phyloP scores from a whole-genome alignment of 495 filamentous ascomycete species.

The Aspergillus panamensis region DNA sequence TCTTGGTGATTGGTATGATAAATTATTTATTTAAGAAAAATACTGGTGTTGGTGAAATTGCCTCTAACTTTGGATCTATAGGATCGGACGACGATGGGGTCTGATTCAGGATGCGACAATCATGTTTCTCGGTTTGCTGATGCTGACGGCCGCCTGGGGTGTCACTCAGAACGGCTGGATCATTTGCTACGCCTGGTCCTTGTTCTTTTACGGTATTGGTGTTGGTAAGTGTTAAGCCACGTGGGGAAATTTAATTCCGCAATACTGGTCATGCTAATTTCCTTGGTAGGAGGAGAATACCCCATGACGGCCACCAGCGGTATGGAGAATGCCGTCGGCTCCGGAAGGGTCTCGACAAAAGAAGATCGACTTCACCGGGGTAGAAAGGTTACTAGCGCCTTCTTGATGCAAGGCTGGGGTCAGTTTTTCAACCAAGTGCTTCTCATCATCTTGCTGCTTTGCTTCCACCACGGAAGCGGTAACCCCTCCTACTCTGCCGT shows the following conservation, averaged over 20 bases:
- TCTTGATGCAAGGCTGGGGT: constrained; percentile 97
- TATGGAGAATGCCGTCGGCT: constrained; percentile 85
- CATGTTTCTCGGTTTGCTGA: constrained; percentile 84
- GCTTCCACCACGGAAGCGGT: constrained; percentile 72
- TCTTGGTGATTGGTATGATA: constrained; percentile 52
- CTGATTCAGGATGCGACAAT: constrained; percentile 88
- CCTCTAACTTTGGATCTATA: constrained; percentile 21
- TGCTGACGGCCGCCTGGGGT: constrained; percentile 86
- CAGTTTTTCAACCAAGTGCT: constrained; percentile 87
- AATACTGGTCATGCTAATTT: constrained; percentile 12
- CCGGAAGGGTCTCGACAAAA: constrained; percentile 79
- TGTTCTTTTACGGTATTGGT: constrained; percentile 88
- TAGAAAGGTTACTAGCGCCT: constrained; percentile 85
- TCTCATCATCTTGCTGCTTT: constrained; percentile 74
- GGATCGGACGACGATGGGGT: constrained; percentile 85
- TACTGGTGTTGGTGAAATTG: not conserved
- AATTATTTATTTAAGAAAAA: not conserved
- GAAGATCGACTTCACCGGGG: constrained; percentile 91
- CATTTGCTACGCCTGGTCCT: constrained; percentile 84
- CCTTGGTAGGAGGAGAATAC: constrained; percentile 64
- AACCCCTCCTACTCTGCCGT: constrained; percentile 68
- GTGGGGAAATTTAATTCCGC: not conserved
- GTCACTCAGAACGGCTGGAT: constrained; percentile 81
- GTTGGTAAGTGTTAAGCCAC: constrained; percentile 54
- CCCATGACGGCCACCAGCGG: constrained; percentile 93